Conservation (phyloP, 192 early-diverging fungal genomes). For the Podila epigama region DNA sequence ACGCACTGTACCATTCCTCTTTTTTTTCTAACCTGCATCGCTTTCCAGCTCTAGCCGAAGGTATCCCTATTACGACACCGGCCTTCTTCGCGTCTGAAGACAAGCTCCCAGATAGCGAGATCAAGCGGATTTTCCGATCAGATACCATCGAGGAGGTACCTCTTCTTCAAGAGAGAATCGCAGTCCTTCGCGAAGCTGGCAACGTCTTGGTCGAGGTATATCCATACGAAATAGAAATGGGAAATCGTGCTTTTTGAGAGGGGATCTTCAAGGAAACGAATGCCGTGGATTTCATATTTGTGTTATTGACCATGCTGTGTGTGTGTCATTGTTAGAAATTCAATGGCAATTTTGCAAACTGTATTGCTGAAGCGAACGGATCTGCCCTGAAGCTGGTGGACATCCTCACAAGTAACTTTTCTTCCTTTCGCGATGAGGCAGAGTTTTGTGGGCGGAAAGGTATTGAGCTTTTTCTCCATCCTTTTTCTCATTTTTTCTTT, state of each 20-base stretch:
- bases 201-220: slow-evolving; percentile 63
- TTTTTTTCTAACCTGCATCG: neutral
- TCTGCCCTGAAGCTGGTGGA: slow-evolving; percentile 66
- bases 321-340: slow-evolving; percentile 58
- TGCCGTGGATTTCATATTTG: neutral
- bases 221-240: no score
- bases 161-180: slow-evolving; percentile 64
- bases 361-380: slow-evolving; percentile 55
- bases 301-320: no score
- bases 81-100: slow-evolving; percentile 55
- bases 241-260: neutral
- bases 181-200: slow-evolving; percentile 74
- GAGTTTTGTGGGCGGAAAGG: slow-evolving; percentile 62
- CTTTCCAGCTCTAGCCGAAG: slow-evolving; percentile 57
- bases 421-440: slow-evolving; percentile 73
- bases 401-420: slow-evolving; percentile 64
- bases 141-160: slow-evolving; percentile 69
- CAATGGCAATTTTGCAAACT: slow-evolving; percentile 67
- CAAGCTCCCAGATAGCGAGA: slow-evolving; percentile 40
- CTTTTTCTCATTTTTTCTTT: neutral
- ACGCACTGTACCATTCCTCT: neutral
- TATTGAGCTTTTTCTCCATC: slow-evolving; percentile 2
- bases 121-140: slow-evolving; percentile 68
- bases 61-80: slow-evolving; percentile 67
- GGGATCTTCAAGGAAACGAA: neutral